These are phyloP conservation scores for Lactarius evosmus DNA, from an alignment of 768 basidiomycete genomes.

Conservation along the genomic window DNA sequence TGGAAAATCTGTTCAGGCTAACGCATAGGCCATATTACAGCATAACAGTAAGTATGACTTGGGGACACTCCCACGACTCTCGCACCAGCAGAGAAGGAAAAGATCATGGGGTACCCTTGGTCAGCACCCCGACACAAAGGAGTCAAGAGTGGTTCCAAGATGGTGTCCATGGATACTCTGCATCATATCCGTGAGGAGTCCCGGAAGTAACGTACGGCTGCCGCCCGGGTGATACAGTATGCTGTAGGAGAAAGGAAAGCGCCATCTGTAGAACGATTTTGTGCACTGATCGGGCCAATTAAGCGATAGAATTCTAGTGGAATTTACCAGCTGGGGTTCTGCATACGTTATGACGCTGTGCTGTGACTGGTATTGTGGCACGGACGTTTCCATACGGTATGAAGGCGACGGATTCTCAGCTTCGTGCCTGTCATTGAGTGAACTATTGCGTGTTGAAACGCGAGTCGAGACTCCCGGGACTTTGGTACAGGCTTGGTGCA, in stretches of 20 bases:
- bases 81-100: neutral
- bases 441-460: neutral
- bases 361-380: neutral
- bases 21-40: too few species aligned
- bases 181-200: neutral
- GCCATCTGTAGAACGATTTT: neutral
- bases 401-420: neutral
- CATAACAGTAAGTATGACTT: too few species aligned
- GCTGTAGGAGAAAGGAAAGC: neutral
- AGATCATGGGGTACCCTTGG: neutral
- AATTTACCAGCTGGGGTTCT: too few species aligned
- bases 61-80: neutral
- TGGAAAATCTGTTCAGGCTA: neutral
- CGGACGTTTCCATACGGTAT: neutral
- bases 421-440: neutral
- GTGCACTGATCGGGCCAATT: too few species aligned
- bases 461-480: neutral
- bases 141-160: neutral
- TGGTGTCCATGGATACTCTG: too few species aligned
- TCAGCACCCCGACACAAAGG: neutral
- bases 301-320: too few species aligned
- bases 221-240: neutral
- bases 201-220: too few species aligned
- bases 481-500: neutral
- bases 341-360: neutral